phyloP scores from a whole-genome alignment of 2,329 filamentous ascomycete species.

The Coniochaeta pulveracea region DNA sequence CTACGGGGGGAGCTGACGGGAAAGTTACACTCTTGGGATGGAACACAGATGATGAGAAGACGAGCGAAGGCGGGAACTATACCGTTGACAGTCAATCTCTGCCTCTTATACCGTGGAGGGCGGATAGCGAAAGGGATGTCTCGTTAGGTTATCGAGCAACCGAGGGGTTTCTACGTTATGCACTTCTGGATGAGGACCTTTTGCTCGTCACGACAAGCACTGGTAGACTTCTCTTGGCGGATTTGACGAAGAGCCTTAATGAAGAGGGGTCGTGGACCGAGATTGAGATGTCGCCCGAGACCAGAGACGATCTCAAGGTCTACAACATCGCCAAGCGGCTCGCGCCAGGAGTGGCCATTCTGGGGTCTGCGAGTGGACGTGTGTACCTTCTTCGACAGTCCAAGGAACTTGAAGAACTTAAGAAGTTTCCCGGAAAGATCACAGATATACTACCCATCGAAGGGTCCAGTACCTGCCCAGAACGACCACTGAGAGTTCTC shows the following conservation, averaged over 20 bases:
- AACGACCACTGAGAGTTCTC: slow-evolving; percentile 17
- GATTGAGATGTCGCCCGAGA: slow-evolving; percentile 21
- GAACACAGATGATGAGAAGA: too few species aligned
- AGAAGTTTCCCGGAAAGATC: slow-evolving; percentile 34
- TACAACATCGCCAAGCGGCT: slow-evolving; percentile 35
- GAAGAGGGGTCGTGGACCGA: slow-evolving; percentile 35
- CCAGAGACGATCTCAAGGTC: slow-evolving; percentile 26
- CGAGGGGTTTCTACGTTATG: slow-evolving; percentile 46
- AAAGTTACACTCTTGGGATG: slow-evolving; percentile 43
- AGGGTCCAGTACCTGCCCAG: background rate
- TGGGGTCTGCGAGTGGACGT: slow-evolving; percentile 37
- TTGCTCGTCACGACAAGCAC: slow-evolving; percentile 48
- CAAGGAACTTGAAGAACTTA: slow-evolving; percentile 20
- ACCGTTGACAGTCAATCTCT: slow-evolving; percentile 1
- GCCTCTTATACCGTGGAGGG: too few species aligned
- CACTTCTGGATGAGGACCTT: slow-evolving; percentile 41
- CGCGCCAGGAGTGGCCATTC: slow-evolving; percentile 24
- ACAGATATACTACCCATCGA: slow-evolving; percentile 32
- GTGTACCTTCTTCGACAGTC: slow-evolving; percentile 30
- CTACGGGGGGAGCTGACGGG: slow-evolving; percentile 80
- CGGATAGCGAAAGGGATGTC: too few species aligned
- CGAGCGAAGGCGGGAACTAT: slow-evolving; percentile 4
- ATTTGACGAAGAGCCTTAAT: slow-evolving; percentile 19
- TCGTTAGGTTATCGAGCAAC: slow-evolving; percentile 12
- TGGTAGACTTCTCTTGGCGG: slow-evolving; percentile 44